Conservation (phyloP, 208 protist species). For the Trypanosoma brucei region DNA sequence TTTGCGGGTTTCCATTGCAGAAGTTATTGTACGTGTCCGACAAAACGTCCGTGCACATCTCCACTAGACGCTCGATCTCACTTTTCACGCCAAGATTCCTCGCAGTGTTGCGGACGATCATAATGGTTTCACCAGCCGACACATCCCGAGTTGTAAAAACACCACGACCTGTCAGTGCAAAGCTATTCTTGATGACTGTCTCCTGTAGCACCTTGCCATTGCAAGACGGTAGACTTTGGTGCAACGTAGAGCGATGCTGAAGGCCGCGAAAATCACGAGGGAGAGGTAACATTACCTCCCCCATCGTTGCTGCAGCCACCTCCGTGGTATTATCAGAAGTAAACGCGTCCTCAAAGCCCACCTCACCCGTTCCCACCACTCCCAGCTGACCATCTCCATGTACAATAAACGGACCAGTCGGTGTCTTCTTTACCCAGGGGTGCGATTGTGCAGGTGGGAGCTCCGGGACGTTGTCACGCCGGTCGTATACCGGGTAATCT, state of each 20-base stretch:
- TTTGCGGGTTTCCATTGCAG: constrained; percentile 8
- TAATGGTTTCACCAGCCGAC: constrained; percentile 67
- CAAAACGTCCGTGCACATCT: constrained; percentile 61
- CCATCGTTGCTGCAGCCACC: background rate
- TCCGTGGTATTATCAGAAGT: constrained; percentile 1
- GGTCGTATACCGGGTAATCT: constrained; percentile 53
- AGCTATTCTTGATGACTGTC: constrained; percentile 68
- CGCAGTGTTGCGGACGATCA: constrained; percentile 79
- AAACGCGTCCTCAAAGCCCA: constrained; percentile 68
- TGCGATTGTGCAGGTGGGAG: constrained; percentile 51
- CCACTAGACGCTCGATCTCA: constrained; percentile 66
- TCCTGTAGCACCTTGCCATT: constrained; percentile 75
- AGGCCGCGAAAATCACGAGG: constrained; percentile 57
- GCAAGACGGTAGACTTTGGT: constrained; percentile 49
- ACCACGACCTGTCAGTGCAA: constrained; percentile 72
- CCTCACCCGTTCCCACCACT: constrained; percentile 69
- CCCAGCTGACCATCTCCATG: constrained; percentile 81
- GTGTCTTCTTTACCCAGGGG: constrained; percentile 77
- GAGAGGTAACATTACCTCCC: constrained; percentile 6
- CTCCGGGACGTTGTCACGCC: constrained; percentile 45
- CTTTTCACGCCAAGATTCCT: constrained; percentile 76
- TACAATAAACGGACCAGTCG: constrained; percentile 64
- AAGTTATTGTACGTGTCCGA: constrained; percentile 10
- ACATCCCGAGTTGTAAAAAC: constrained; percentile 76
- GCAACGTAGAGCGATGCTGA: constrained; percentile 59